phyloP scores from a whole-genome alignment of 2,329 filamentous ascomycete genomes.

The Sphaceloma murrayae region DNA sequence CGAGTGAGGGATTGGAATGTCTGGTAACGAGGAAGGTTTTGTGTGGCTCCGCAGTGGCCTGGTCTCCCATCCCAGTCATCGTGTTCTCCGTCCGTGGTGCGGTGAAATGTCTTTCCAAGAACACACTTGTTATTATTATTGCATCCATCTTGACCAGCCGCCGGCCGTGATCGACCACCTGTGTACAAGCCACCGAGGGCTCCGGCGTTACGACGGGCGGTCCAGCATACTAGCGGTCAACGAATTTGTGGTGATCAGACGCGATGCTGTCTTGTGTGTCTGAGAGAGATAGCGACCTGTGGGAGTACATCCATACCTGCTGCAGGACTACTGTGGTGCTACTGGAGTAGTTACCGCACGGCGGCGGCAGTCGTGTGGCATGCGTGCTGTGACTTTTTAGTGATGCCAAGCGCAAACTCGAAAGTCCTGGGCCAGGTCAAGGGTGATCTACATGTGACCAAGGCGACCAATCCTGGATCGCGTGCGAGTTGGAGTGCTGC shows the following conservation, averaged over 20 bases:
- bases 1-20: conserved; percentile 10
- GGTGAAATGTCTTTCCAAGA: background rate
- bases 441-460: conserved; percentile 12
- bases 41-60: background rate
- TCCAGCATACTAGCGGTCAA: conserved; percentile 6
- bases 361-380: too few species aligned
- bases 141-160: conserved; percentile 3
- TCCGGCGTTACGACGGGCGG: conserved; percentile 8
- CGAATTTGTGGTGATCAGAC: conserved; percentile 1
- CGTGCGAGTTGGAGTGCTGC: background rate
- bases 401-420: conserved; percentile 9
- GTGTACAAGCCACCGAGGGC: conserved; percentile 4
- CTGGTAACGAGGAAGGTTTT: conserved; percentile 5
- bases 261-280: too few species aligned
- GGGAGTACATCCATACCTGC: too few species aligned
- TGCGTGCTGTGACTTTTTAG: background rate
- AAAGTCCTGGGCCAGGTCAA: conserved; percentile 10
- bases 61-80: conserved; percentile 9
- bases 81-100: background rate
- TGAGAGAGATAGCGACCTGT: too few species aligned
- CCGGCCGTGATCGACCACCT: conserved; percentile 6
- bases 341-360: too few species aligned
- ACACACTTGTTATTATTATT: background rate
- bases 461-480: conserved; percentile 3
- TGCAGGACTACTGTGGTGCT: too few species aligned